Evolutionary conservation across 306 rosid species (phyloP), one percentile per base, ranked within the genome.

Genomic region (Notholithocarpus densiflorus): DNA sequence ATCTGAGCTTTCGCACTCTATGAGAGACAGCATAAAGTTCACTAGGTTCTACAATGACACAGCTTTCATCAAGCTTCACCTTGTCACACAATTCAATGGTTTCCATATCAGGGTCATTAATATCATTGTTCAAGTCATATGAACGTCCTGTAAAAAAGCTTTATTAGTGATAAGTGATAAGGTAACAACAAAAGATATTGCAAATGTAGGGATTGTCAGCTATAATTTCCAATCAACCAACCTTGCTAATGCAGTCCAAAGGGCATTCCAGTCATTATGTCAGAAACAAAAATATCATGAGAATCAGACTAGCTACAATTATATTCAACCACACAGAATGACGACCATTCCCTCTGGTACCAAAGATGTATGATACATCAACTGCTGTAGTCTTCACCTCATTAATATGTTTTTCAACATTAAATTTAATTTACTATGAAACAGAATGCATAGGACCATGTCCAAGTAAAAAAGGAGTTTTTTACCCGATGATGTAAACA

Each of bases 1-100:
- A 93, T 81, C 92, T 81, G 74, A 82, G 92, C 87, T 84, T 91
- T 87, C 73, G 93, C 68, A 75, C 62, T 87, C 96, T 85, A 75
- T 34, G 61, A 64, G 96, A 79, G 61, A 82, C 81, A 24, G 89
- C 92, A 82, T 89, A 77, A 43, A 91, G 89, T 75, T 81, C 81
- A 10, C 80, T 84, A 76, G 86, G 92, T 27, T 89, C 88, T 61
- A 87, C 84, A 80, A 82, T 57, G 75, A 86, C 79, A 87, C 92
- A 84, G 27, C 84, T 83, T 57, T 88, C 91, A 52, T 70, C 84
- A 68, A 77, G 81, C 74, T 82, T 86, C 76, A 65, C 76, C 82
- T 85, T 76, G 81, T 90, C 84, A 69, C 77, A 51, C 88, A 95
- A 86, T 71, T 90, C 87, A 82, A 90, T 85, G 69, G 85, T 87